These are phyloP conservation scores for Iris pallida DNA, from an alignment of 116 monocot species.

Conservation along the genomic window DNA sequence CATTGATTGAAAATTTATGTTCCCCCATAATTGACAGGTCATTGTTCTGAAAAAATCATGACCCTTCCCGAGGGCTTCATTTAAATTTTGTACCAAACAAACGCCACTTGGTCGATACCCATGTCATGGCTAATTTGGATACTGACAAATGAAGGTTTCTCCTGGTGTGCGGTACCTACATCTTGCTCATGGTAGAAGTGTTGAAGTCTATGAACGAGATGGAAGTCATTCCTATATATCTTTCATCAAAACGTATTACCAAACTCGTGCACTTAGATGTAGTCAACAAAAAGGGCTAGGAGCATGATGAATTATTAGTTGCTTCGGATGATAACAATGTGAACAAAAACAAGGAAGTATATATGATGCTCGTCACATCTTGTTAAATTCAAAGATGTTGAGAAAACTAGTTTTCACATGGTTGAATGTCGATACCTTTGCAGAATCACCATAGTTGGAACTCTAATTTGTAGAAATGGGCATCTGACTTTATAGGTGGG, in stretches of 20 bases:
- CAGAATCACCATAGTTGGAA: conserved; percentile 80
- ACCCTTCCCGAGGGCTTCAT: conserved; percentile 95
- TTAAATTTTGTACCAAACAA: conserved; percentile 72
- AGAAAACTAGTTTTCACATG: no score
- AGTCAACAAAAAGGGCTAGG: conserved; percentile 67
- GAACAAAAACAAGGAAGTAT: conserved; percentile 41
- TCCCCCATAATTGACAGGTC: conserved; percentile 40
- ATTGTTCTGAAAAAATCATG: conserved; percentile 90
- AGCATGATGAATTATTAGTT: conserved; percentile 69
- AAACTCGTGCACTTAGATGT: conserved; percentile 78
- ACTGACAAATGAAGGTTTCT: conserved; percentile 99
- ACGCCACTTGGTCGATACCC: conserved; percentile 85
- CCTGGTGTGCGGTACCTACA: conserved; percentile 93
- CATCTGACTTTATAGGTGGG: conserved; percentile 73
- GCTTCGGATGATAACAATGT: conserved; percentile 42
- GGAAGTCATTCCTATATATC: conserved; percentile 17
- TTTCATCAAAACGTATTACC: conserved; percentile 50
- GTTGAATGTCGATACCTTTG: conserved; percentile 11
- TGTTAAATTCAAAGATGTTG: no score
- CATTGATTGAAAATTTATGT: conserved; percentile 2
- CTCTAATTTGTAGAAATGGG: conserved; percentile 84
- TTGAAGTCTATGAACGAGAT: conserved; percentile 61
- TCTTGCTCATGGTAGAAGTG: conserved; percentile 85
- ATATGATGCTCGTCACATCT: neutral
- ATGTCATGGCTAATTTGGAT: conserved; percentile 97